phyloP scores from a whole-genome alignment of 1,284 basidiomycete genomes.

The Fomitopsis pinicola region DNA sequence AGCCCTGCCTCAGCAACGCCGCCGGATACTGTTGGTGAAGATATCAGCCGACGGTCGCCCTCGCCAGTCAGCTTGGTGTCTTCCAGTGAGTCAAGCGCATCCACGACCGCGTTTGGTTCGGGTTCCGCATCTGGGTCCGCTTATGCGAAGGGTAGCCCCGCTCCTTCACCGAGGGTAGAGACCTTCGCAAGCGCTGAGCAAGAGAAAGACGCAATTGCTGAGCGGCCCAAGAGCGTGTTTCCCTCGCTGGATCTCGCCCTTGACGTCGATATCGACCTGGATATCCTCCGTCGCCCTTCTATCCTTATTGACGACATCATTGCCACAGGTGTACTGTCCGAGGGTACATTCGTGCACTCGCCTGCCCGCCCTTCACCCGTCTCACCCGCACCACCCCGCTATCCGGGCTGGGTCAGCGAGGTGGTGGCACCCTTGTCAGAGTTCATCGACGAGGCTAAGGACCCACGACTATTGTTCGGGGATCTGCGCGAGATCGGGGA shows the following conservation, averaged over 20 bases:
- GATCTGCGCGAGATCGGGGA: conserved; percentile 74
- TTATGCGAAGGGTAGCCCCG: conserved; percentile 23
- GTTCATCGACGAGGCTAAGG: conserved; percentile 56
- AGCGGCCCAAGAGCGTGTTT: not conserved
- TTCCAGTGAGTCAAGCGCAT: conserved; percentile 22
- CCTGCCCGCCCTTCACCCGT: conserved; percentile 13
- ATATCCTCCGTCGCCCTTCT: conserved; percentile 16
- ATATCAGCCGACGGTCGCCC: conserved; percentile 16
- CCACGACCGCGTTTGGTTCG: conserved; percentile 12
- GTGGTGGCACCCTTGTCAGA: conserved; percentile 58
- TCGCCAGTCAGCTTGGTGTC: conserved; percentile 26
- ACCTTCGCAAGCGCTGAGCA: conserved; percentile 18
- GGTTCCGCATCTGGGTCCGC: conserved; percentile 9
- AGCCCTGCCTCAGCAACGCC: conserved; percentile 8
- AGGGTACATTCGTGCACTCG: conserved; percentile 12
- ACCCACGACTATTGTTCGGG: conserved; percentile 58
- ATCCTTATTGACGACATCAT: conserved; percentile 22
- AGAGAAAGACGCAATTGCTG: not conserved
- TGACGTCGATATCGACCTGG: conserved; percentile 8
- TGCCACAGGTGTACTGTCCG: conserved; percentile 9
- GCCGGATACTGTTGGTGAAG: conserved; percentile 10
- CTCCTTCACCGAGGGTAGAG: conserved; percentile 20
- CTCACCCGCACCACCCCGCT: conserved; percentile 20
- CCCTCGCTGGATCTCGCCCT: conserved; percentile 1
- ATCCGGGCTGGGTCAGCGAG: conserved; percentile 37